Base-by-base conservation (phyloP, 1,139 yeast species). In the Magnusiomyces sp. region DNA sequence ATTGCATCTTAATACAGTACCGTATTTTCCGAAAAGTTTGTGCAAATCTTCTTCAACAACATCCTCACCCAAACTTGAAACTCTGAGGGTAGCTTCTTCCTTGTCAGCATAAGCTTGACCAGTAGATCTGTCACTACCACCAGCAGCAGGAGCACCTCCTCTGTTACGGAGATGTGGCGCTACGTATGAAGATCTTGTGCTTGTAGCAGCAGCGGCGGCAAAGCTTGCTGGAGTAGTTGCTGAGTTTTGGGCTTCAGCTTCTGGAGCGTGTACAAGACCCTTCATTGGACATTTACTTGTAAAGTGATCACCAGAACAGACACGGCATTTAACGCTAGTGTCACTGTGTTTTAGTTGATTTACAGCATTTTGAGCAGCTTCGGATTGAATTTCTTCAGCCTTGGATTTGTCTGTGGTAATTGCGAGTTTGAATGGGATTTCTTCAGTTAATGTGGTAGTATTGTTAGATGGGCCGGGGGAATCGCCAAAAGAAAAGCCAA, bases 221-320 rank as follows among this genome's bases (percentile, higher is more conserved):
- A 59, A 55, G 36, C 61, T 55, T 41, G 63, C 66, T 36, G 62
- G 61, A 42, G 66, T 66, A 31, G 59, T 59, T 32, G 60, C 55
- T 34, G 61, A 57, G 42, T 63, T 66, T 44, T 62, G 62, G 14
- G 59, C 54, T 40, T 65, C 50, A 29, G 68, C 66, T 39, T 61
- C 68, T 45, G 70, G 69, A 13, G 40, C 36, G 43, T 70, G 67
- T 68, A 92, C 75, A 42, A 94, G 85, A 62, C 85, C 95, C 72
- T 86, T 90, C 77, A 82, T 88, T 58, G 98, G 98, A 84, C 99
- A 92, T 72, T 85, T 83, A 66, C 90, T 74, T 40, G 97, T 86
- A 78, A 83, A 88, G 76, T 92, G 99, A 59, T 81, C 85, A 64
- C 96, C 97, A 57, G 84, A 83, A 83, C 99, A 92, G 53, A 78